Evolutionary conservation across 1,284 basidiomycete species (phyloP).

Genomic region (Ustilago sp.): DNA sequence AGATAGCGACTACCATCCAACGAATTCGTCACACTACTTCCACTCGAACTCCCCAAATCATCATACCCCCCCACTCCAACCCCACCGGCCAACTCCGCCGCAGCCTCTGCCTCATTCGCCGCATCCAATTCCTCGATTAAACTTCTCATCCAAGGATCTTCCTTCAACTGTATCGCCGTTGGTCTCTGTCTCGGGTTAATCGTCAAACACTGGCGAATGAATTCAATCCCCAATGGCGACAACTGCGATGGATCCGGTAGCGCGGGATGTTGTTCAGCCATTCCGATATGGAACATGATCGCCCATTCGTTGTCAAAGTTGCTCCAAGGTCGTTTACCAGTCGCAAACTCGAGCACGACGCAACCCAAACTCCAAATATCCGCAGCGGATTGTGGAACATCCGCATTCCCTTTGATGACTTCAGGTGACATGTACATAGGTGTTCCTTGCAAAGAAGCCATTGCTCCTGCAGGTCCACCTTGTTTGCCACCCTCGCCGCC

Average conservation of each 20-base stretch:
- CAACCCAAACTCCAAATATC: slow-evolving; percentile 98
- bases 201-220: slow-evolving; percentile 90
- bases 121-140: slow-evolving; percentile 65
- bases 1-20: slow-evolving; percentile 7
- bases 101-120: slow-evolving; percentile 58
- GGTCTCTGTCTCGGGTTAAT: slow-evolving; percentile 88
- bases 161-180: slow-evolving; percentile 84
- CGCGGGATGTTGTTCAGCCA: slow-evolving; percentile 95
- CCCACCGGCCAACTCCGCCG: slow-evolving; percentile 32
- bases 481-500: slow-evolving; percentile 72
- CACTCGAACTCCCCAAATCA: slow-evolving; percentile 27
- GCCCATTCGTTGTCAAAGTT: slow-evolving; percentile 99
- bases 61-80: slow-evolving; percentile 13
- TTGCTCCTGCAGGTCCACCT: slow-evolving; percentile 70
- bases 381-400: slow-evolving; percentile 91
- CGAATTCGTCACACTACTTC: slow-evolving; percentile 18
- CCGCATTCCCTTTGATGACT: slow-evolving; percentile 82
- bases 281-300: slow-evolving; percentile 99
- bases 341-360: slow-evolving; percentile 94
- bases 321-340: slow-evolving; percentile 96
- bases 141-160: slow-evolving; percentile 85
- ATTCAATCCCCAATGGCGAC: slow-evolving; percentile 88
- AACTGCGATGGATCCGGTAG: slow-evolving; percentile 91
- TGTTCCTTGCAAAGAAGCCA: slow-evolving; percentile 84
- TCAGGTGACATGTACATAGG: slow-evolving; percentile 99